These are phyloP conservation scores for Apiotrichum akiyoshidainum DNA, from an alignment of 1,284 basidiomycete genomes.

Conservation along the genomic window DNA sequence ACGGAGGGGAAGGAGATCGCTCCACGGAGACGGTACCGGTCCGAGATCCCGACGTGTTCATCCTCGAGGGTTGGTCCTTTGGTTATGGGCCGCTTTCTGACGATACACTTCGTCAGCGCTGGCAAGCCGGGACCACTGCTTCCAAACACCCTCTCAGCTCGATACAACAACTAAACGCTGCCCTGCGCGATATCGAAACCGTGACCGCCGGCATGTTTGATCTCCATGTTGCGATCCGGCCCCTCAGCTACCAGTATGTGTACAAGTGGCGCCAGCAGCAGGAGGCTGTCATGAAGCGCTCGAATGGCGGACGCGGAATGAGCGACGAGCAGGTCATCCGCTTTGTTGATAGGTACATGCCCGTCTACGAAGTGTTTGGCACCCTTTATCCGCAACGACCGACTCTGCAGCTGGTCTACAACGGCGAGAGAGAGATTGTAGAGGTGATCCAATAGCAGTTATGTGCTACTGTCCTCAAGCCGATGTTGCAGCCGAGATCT, in stretches of 20 bases:
- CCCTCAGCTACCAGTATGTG: slow-evolving; percentile 31
- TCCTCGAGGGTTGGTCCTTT: slow-evolving; percentile 61
- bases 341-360: slow-evolving; percentile 55
- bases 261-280: slow-evolving; percentile 73
- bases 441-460: no score
- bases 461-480: not conserved
- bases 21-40: no score
- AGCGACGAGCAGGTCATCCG: slow-evolving; percentile 69
- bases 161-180: slow-evolving; percentile 27
- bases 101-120: slow-evolving; percentile 47
- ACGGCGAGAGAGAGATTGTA: slow-evolving; percentile 27
- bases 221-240: slow-evolving; percentile 31
- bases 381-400: slow-evolving; percentile 18
- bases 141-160: slow-evolving; percentile 23
- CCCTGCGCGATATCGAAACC: slow-evolving; percentile 25
- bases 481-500: no score
- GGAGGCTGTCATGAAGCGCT: slow-evolving; percentile 77
- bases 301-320: slow-evolving; percentile 82
- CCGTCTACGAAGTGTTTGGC: slow-evolving; percentile 31
- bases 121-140: slow-evolving; percentile 21
- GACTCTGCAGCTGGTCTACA: slow-evolving; percentile 31
- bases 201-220: slow-evolving; percentile 18
- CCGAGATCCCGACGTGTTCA: slow-evolving; percentile 61
- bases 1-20: slow-evolving; percentile 77
- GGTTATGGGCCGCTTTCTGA: slow-evolving; percentile 47